Base-by-base conservation (phyloP, 2,329 filamentous ascomycete species). In the Diaporthe ilicicola region DNA sequence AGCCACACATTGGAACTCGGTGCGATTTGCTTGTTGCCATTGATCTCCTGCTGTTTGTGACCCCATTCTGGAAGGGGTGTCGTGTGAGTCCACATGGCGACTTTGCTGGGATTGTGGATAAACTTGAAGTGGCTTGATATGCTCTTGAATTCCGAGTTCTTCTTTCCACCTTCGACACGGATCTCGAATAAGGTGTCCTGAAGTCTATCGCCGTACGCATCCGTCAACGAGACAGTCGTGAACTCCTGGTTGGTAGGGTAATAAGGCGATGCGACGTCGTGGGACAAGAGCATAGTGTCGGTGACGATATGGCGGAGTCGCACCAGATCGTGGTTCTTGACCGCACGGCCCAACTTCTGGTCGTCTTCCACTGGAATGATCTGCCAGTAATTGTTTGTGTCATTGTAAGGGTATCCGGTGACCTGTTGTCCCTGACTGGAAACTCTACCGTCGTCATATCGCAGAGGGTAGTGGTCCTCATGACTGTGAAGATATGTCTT, bases 161-260 rank as follows among this genome's bases (percentile, higher is more conserved):
- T 79, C 83, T 98, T 98, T 78, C 91, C 94, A 74, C 93, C 90
- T 79, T 98, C 96, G 74, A 98, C 92, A 78, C 92, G 91, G 76
- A 99, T 88, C 83, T 98, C 94, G 76, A 99, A 99, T 12, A 98
- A 83, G 1, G 95, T 97, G 75, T 99, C 96, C 75, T 97, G 95
- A 79, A 89, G 90, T 51, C 95, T 92, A 53, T 89, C 86, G 42
- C 90, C 92, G 70, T 90, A 87, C 3, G 93, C 94, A 44, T 95
- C 89, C 50, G 94, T 93, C 1, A 88, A 77, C 15, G 90, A 82
- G 8, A 95, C 91, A 17, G 94, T 94, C 19, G 96, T 98, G 79
- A 99, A 99, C 80, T 99, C 96, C 82, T 99, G 96, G 87, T 99
- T 99, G 73, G 96, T 99, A 5, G 96, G 95, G 81, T 91, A 97